Conservation (phyloP, 495 filamentous ascomycete genomes). For the Penicillium coprophilum region DNA sequence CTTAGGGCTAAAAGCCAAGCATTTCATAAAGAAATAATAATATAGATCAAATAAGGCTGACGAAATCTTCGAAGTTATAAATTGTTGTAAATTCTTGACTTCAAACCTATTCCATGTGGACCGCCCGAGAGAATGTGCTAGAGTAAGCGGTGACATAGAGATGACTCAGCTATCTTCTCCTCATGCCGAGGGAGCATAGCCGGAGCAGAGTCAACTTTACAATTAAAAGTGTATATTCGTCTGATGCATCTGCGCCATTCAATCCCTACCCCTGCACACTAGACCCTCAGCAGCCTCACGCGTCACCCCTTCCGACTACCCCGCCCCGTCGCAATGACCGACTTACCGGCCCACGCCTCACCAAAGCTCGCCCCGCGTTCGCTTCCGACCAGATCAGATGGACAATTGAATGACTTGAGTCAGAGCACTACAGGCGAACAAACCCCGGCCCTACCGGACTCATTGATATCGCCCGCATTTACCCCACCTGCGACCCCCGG, state of each 20-base stretch:
- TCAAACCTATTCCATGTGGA: not conserved
- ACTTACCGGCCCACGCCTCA: slow-evolving; percentile 52
- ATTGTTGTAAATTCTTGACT: not conserved
- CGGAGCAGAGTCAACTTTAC: slow-evolving; percentile 20
- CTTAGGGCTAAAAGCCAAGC: not conserved
- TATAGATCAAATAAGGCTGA: not conserved
- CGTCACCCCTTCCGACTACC: slow-evolving; percentile 1
- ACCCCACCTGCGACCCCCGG: slow-evolving; percentile 76
- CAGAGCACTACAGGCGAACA: slow-evolving; percentile 25
- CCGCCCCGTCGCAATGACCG: slow-evolving; percentile 41
- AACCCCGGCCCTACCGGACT: slow-evolving; percentile 48
- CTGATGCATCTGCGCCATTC: slow-evolving; percentile 6
- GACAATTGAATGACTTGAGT: slow-evolving; percentile 21
- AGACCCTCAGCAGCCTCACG: not conserved
- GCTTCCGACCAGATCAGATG: slow-evolving; percentile 24
- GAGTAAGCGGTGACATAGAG: slow-evolving; percentile 1
- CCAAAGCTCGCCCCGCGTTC: slow-evolving; percentile 50
- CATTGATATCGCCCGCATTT: slow-evolving; percentile 71
- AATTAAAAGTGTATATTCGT: slow-evolving; percentile 7
- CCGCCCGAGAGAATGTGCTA: slow-evolving; percentile 12
- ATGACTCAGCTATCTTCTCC: slow-evolving; percentile 6
- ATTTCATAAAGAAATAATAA: not conserved
- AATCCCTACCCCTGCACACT: slow-evolving; percentile 4
- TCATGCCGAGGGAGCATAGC: slow-evolving; percentile 20
- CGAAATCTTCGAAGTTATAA: not conserved